Percentiles rank a stretch among this genome's conserved stretches.
phyloP scores from a whole-genome alignment of 1,284 basidiomycete species.

The Mycosarcoma mackinlayi region DNA sequence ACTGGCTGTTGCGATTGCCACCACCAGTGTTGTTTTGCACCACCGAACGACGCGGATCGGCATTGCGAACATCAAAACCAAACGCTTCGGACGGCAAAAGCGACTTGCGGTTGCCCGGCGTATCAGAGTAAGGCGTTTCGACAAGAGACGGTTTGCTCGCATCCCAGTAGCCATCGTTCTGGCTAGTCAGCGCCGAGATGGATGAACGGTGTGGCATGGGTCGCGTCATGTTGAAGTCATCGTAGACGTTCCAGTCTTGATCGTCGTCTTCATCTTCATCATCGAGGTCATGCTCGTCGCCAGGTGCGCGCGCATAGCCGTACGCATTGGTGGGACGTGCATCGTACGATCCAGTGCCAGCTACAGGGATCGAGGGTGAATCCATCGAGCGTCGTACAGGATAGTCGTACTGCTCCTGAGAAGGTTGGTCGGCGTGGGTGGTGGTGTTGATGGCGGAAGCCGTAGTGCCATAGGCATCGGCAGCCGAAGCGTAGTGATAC shows the following conservation, averaged over 20 bases:
- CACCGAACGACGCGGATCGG: constrained; percentile 52
- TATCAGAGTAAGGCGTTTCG: constrained; percentile 33
- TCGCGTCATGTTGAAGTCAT: constrained; percentile 62
- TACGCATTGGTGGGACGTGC: constrained; percentile 27
- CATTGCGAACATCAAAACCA: constrained; percentile 58
- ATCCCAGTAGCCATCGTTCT: constrained; percentile 41
- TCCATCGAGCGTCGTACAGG: constrained; percentile 35
- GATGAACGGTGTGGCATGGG: constrained; percentile 40
- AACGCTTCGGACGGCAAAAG: constrained; percentile 53
- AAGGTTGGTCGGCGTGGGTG: background rate
- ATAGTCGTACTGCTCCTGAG: constrained; percentile 24
- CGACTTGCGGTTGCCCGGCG: constrained; percentile 32
- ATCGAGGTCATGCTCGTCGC: constrained; percentile 31
- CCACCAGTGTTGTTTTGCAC: constrained; percentile 9
- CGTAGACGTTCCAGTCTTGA: constrained; percentile 64
- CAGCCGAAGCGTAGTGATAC: constrained; percentile 38
- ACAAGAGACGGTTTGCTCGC: constrained; percentile 27
- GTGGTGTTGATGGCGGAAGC: background rate
- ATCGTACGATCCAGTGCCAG: constrained; percentile 24
- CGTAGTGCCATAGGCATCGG: constrained; percentile 42
- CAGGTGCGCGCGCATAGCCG: constrained; percentile 30
- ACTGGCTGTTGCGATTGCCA: constrained; percentile 9
- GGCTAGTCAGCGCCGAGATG: constrained; percentile 14
- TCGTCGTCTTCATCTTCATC: constrained; percentile 51
- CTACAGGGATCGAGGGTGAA: constrained; percentile 3